Evolutionary conservation across 192 early-diverging fungal genomes (phyloP), one percentile per base, ranked within the genome.

Genomic region (Phlyctochytrium bullatum): DNA sequence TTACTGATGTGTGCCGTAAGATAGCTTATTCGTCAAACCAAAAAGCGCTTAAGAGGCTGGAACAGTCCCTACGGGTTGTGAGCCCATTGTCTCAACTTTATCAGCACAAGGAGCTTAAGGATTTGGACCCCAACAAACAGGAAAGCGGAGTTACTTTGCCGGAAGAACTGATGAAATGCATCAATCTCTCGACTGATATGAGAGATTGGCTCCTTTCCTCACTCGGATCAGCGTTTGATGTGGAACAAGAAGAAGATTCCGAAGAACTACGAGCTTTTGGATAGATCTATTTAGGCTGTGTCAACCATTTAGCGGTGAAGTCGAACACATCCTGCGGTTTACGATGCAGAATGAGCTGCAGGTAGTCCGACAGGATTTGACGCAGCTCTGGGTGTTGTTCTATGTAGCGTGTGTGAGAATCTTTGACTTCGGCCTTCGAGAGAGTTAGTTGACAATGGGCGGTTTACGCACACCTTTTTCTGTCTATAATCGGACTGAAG

Each of bases 301-400:
- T 71, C 52, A 64, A 24, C 59, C 67, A 69, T 20, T 17, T 32
- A 16, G 59, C 23, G n/a, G 78, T 83, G 61, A 83, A 83, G 23
- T 61, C 29, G 66, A 66, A 83, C 3, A 83, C 81, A 59, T 80
- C 71, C 16, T 67, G 62, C 20, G 81, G 81, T 52, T 81, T 81
- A 28, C 73, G 34, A 40, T 78, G 76, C 14, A 83, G 53, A 2
- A 83, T 25, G 12, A 79, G 31, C 61, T 83, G 81, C n/a, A 83
- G 57, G 59, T 77, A 83, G 54, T 83, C 81, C 2, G 67, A 52
- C 62, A 83, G 40, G 47, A 77, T 80, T 36, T 78, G 62, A 20
- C 67, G n/a, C 20, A 83, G 30, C 61, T 80, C 81, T 20, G 74
- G 74, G 40, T 83, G 81, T 6, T 58, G 24, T 0, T 16, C 16